Conservation (phyloP, 1,284 basidiomycete species). For the Microbotryomycetes sp. region DNA sequence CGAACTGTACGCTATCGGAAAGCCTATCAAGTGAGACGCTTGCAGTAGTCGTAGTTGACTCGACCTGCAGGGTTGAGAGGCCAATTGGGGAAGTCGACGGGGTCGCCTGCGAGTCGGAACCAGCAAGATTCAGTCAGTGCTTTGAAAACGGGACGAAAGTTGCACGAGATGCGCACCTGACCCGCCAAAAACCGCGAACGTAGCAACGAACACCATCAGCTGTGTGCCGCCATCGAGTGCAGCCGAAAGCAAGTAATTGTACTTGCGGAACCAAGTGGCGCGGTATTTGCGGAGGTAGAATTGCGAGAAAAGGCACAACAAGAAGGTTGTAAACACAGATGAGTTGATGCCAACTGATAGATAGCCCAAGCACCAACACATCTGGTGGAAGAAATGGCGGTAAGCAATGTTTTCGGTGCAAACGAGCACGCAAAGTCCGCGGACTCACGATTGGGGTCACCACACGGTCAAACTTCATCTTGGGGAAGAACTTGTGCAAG, state of each 20-base stretch:
- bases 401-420: conserved; percentile 40
- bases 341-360: conserved; percentile 15
- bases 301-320: conserved; percentile 9
- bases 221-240: conserved; percentile 32
- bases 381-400: background rate
- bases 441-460: conserved; percentile 9
- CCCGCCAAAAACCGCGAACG: conserved; percentile 1
- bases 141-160: too few species aligned
- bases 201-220: conserved; percentile 29
- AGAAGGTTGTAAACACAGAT: conserved; percentile 4
- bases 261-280: conserved; percentile 30
- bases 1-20: too few species aligned
- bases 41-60: background rate
- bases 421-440: too few species aligned
- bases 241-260: conserved; percentile 35
- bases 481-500: conserved; percentile 49
- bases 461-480: conserved; percentile 31
- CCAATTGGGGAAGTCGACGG: background rate
- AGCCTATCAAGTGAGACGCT: background rate
- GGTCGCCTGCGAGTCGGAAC: too few species aligned
- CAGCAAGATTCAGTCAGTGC: too few species aligned
- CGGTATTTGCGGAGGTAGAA: conserved; percentile 8
- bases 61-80: background rate
- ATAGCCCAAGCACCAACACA: background rate
- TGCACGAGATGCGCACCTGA: too few species aligned